These are phyloP conservation scores for Phialophora expanda DNA, from an alignment of 2,329 filamentous ascomycete genomes.

Conservation along the genomic window DNA sequence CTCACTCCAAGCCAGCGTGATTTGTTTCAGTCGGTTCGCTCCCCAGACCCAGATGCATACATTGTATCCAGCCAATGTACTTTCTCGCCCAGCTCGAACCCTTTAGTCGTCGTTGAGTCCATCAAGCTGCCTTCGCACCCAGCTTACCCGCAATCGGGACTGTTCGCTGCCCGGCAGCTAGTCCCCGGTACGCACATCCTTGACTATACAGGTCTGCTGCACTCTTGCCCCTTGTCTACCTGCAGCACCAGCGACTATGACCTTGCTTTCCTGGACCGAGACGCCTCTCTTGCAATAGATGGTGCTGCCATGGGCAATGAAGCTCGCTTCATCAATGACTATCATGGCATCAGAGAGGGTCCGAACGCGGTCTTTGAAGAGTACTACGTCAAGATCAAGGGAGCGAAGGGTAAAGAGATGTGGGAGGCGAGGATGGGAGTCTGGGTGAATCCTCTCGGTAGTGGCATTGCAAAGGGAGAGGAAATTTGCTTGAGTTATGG, in stretches of 20 bases:
- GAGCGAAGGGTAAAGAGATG: constrained; percentile 35
- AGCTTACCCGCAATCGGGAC: constrained; percentile 52
- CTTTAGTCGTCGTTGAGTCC: constrained; percentile 44
- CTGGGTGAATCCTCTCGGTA: constrained; percentile 55
- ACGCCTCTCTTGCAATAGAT: constrained; percentile 56
- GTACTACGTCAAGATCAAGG: constrained; percentile 46
- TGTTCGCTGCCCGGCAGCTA: constrained; percentile 54
- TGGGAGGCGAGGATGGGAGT: constrained; percentile 56
- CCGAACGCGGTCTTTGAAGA: constrained; percentile 52
- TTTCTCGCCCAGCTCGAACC: constrained; percentile 7
- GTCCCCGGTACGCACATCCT: constrained; percentile 54
- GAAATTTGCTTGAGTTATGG: constrained; percentile 62
- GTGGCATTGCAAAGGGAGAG: constrained; percentile 51
- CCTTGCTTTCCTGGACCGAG: constrained; percentile 54
- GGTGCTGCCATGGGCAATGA: constrained; percentile 58
- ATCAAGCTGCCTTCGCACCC: constrained; percentile 53
- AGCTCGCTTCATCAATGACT: constrained; percentile 60
- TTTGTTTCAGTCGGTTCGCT: not conserved
- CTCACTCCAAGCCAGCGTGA: not conserved
- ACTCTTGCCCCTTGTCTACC: constrained; percentile 44
- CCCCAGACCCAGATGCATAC: not conserved
- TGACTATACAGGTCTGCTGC: constrained; percentile 57
- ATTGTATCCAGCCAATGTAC: not conserved
- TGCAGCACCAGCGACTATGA: constrained; percentile 56
- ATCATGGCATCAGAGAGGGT: constrained; percentile 51